Base-by-base conservation (phyloP, 1,284 basidiomycete species). In the Pseudozyma pruni region DNA sequence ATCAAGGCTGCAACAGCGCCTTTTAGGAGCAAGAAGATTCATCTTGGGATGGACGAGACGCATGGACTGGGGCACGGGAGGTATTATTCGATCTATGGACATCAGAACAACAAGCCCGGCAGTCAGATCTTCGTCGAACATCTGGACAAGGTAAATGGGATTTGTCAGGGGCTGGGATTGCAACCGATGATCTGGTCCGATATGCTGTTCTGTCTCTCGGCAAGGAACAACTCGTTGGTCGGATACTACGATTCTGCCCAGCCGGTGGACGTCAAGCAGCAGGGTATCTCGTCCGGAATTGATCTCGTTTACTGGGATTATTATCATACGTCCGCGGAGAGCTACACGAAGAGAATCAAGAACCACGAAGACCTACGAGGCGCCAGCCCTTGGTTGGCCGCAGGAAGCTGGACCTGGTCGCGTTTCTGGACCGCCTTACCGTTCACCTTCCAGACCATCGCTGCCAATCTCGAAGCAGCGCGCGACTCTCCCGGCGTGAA, bases 361-460 rank as follows among this genome's bases (percentile, higher is more conserved):
- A 78, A 77, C 32, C 83, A 84, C 51, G 69, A 79, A 52, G 59
- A 81, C 33, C 56, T 83, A 7, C 68, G 76, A 1, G 60, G 67
- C 13, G 82, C 80, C 33, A 56, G 44, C 23, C 83, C 83, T 3
- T 81, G 80, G 74, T 78, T 84, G 67, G 83, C 83, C 1, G 73
- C 68, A 4, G 83, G 83, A 4, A 73, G 76, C 5, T 83, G 83
- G 83, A 84, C 83, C 1, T 84, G 83, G 83, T 74, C 72, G 27
- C 78, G 83, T 10, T 83, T 83, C 57, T 84, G 83, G 83, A 83
- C 82, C 4, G 82, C 83, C 4, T 54, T 84, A 2, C 83, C 83
- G 0, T 84, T 83, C 62, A 82, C 83, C 0, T 83, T 83, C 43
- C 80, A 79, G n/a, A 83, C 83, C 1, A 74, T 81, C 29, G 34